Percentiles rank a stretch among this genome's conserved stretches.
phyloP scores from a whole-genome alignment of 805 yeast genomes.

The Wickerhamomyces queroliae region DNA sequence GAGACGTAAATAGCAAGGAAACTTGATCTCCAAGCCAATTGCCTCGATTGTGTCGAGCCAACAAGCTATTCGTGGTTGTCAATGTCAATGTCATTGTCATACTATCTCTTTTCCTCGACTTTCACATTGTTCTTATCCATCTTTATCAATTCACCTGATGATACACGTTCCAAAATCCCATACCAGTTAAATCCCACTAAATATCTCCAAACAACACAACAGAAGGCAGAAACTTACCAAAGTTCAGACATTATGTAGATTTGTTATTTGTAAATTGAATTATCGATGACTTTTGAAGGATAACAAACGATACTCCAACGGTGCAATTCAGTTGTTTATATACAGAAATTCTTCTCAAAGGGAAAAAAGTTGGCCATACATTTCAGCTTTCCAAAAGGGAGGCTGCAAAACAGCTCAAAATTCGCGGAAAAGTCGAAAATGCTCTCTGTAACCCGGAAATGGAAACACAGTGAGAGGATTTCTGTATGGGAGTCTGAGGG shows the following conservation, averaged over 20 bases:
- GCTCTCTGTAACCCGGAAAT: background rate
- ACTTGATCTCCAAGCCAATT: too few relatives aligned
- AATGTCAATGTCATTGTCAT: too few relatives aligned
- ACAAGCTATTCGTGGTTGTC: too few relatives aligned
- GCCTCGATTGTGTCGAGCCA: too few relatives aligned
- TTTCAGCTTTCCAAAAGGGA: background rate
- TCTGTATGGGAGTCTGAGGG: too few relatives aligned
- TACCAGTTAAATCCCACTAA: background rate
- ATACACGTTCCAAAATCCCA: background rate
- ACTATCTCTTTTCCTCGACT: too few relatives aligned
- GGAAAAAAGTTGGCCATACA: background rate
- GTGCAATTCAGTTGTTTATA: background rate
- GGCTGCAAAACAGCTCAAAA: background rate
- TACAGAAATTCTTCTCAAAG: background rate
- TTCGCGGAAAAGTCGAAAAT: background rate
- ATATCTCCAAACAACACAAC: background rate
- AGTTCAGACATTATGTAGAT: conserved; percentile 53
- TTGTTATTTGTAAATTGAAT: background rate
- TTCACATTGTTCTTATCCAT: too few relatives aligned
- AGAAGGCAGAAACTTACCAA: conserved; percentile 47
- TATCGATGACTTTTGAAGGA: too few relatives aligned
- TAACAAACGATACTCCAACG: background rate
- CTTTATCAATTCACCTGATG: background rate
- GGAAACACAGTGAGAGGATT: too few relatives aligned
- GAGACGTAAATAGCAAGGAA: too few relatives aligned